Evolutionary conservation across 441 rosid genomes (phyloP).

Genomic region (Pelargonium australe): DNA sequence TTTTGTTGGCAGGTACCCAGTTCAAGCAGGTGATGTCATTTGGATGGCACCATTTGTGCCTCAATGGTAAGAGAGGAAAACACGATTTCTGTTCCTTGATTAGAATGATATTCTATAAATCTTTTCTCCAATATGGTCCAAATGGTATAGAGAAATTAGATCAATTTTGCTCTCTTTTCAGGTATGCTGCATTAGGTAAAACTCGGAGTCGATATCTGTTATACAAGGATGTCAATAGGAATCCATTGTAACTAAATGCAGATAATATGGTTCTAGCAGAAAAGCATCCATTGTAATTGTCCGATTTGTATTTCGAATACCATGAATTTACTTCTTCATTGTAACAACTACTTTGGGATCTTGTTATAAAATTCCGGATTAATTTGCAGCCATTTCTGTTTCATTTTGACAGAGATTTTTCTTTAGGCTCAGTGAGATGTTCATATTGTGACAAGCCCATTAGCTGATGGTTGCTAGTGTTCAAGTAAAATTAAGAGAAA

Average conservation of each 20-base stretch:
- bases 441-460: no score
- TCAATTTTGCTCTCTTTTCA: constrained; percentile 25
- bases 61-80: constrained; percentile 46
- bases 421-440: no score
- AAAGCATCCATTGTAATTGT: neutral
- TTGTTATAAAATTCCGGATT: no score
- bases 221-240: constrained; percentile 82
- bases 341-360: no score
- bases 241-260: constrained; percentile 37
- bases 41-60: constrained; percentile 99
- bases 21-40: constrained; percentile 85
- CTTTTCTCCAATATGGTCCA: constrained; percentile 12
- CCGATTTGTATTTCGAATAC: neutral
- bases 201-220: constrained; percentile 57
- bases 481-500: no score
- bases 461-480: no score
- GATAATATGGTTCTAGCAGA: constrained; percentile 4
- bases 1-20: constrained; percentile 60
- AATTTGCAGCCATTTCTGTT: no score
- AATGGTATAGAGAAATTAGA: constrained; percentile 6
- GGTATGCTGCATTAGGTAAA: constrained; percentile 87
- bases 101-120: neutral
- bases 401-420: no score
- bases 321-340: neutral
- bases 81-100: no score